Evolutionary conservation across 2,329 filamentous ascomycete genomes (phyloP).

Genomic region (Pleurostoma richardsiae): DNA sequence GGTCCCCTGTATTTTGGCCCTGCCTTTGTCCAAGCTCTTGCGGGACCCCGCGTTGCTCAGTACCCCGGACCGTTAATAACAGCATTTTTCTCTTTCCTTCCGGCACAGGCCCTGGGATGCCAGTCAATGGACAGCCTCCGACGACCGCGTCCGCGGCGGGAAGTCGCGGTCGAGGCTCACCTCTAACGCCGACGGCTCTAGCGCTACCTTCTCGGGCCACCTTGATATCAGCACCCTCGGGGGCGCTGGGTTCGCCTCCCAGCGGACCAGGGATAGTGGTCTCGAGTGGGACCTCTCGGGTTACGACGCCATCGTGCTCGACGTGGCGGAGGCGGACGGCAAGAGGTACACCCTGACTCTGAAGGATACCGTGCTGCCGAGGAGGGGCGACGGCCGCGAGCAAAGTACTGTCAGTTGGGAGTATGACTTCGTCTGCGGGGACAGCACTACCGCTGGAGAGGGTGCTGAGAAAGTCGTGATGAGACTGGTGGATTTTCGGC

Average conservation of each 20-base stretch:
- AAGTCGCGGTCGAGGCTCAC: constrained; percentile 52
- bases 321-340: constrained; percentile 53
- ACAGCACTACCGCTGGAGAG: constrained; percentile 14
- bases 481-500: constrained; percentile 59
- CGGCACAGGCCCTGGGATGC: constrained; percentile 6
- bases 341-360: constrained; percentile 71
- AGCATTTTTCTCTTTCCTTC: background rate
- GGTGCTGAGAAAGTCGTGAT: constrained; percentile 41
- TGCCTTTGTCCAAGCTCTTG: background rate
- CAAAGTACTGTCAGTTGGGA: constrained; percentile 71
- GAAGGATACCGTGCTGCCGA: constrained; percentile 62
- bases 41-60: background rate
- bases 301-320: constrained; percentile 49
- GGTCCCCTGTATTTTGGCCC: background rate
- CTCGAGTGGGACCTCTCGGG: constrained; percentile 11
- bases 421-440: constrained; percentile 50
- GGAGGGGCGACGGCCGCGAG: constrained; percentile 60
- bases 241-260: constrained; percentile 77
- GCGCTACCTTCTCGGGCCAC: constrained; percentile 42
- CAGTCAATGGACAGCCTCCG: constrained; percentile 57
- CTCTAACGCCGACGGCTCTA: background rate
- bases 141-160: constrained; percentile 75
- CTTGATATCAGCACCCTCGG: constrained; percentile 62
- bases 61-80: background rate
- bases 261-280: constrained; percentile 50